Base-by-base conservation (phyloP, 257 asterid genomes). In the Solanum infundibuliforme region DNA sequence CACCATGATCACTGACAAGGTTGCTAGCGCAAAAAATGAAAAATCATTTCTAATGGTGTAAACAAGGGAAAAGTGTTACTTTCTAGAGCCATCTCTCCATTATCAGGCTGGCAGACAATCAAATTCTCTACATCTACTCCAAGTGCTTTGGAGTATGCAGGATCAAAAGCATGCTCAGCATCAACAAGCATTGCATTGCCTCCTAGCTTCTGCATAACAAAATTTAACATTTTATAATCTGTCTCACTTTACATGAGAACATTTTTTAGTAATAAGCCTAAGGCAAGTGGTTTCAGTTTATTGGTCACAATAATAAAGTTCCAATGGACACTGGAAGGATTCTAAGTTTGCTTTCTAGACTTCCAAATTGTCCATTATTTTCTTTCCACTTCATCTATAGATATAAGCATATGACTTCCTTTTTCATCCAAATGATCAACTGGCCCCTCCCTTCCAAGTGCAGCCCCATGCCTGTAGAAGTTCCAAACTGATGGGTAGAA, bases 121-220 rank as follows among this genome's bases (percentile, higher is more conserved):
- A 97, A 89, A 89, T 97, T 97, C 90, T 97, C 99, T 41, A 97
- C 98, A 91, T 97, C 99, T 31, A 97, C 99, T 52, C 99, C 99
- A 87, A 96, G 88, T 43, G 98, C 89, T 93, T 97, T 97, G 48
- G 99, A 97, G 92, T 97, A 97, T 58, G 99, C 86, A 8, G 99
- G 99, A 93, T 97, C 99, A 93, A 97, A 97, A 77, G 99, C 99
- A 81, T 97, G 99, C 91, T 97, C 99, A 76, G 99, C 99, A 89
- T 97, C 99, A 89, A 97, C 99, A 87, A 97, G 98, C 99, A 97
- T 97, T 39, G 99, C 99, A 93, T 96, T 94, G 77, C 99, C 99
- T 73, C 99, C 99, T 55, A 94, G 93, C 87, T 92, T 97, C 99
- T 97, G 98, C 91, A 92, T n/a, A 84, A 65, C 75, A 71, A 90